Conservation (phyloP, 2,329 filamentous ascomycete genomes). For the Pleurostoma richardsiae region DNA sequence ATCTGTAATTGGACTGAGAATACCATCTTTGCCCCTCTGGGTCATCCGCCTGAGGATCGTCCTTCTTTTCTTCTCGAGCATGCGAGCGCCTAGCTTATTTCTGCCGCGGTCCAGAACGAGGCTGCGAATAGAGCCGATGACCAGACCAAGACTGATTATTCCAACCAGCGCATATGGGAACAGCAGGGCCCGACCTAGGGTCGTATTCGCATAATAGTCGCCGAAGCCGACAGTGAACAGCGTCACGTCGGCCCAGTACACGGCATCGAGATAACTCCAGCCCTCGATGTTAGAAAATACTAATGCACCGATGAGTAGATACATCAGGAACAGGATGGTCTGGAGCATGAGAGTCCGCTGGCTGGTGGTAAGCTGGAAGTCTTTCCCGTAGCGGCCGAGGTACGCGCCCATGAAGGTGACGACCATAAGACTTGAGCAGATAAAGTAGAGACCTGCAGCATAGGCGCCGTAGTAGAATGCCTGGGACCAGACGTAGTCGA, state of each 20-base stretch:
- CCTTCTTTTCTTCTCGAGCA: constrained; percentile 55
- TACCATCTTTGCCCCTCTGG: constrained; percentile 35
- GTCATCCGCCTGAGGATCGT: constrained; percentile 39
- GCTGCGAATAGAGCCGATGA: constrained; percentile 73
- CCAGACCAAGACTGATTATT: constrained; percentile 77
- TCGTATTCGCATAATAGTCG: constrained; percentile 42
- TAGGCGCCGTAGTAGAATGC: constrained; percentile 85
- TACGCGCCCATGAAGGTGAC: constrained; percentile 76
- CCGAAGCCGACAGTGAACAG: constrained; percentile 61
- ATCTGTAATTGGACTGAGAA: constrained; percentile 43
- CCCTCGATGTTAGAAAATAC: constrained; percentile 68
- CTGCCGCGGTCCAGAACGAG: constrained; percentile 55
- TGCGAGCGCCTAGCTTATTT: constrained; percentile 47
- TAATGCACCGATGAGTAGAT: constrained; percentile 71
- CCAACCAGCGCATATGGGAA: constrained; percentile 82
- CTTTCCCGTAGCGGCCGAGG: constrained; percentile 63
- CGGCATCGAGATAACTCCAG: constrained; percentile 72
- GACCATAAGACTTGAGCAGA: constrained; percentile 71
- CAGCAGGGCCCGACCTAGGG: constrained; percentile 63
- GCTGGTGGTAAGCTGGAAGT: constrained; percentile 72
- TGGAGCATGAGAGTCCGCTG: constrained; percentile 88
- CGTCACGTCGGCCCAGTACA: constrained; percentile 76
- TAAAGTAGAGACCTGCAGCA: constrained; percentile 72
- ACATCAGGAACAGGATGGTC: constrained; percentile 79
- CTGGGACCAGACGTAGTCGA: constrained; percentile 64